These are phyloP conservation scores for Penicillium lagena DNA, from an alignment of 495 filamentous ascomycete species.

Conservation along the genomic window DNA sequence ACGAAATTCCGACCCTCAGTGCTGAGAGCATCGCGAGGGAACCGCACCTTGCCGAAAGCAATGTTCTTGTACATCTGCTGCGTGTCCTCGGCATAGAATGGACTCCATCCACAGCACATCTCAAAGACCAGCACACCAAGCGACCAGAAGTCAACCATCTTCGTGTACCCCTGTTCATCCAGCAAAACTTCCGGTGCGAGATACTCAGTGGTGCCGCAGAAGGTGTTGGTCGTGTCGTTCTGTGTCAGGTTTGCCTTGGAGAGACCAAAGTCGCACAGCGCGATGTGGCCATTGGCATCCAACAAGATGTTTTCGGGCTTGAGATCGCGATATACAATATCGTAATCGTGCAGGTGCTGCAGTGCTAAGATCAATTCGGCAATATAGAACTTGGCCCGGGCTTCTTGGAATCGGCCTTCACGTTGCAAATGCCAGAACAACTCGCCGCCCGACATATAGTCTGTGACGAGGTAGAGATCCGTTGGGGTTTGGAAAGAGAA, in stretches of 20 bases:
- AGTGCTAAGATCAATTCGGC: slow-evolving; percentile 94
- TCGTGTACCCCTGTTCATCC: slow-evolving; percentile 96
- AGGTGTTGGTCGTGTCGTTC: slow-evolving; percentile 96
- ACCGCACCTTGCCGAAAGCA: slow-evolving; percentile 95
- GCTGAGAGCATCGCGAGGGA: slow-evolving; percentile 89
- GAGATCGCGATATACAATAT: slow-evolving; percentile 93
- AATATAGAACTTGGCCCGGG: slow-evolving; percentile 96
- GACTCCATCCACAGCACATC: slow-evolving; percentile 99
- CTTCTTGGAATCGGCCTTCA: slow-evolving; percentile 92
- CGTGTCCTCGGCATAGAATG: slow-evolving; percentile 97
- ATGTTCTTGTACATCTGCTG: slow-evolving; percentile 99
- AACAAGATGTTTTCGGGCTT: slow-evolving; percentile 84
- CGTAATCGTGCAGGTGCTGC: slow-evolving; percentile 90
- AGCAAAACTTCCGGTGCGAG: slow-evolving; percentile 91
- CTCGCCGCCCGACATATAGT: slow-evolving; percentile 99
- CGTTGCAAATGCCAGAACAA: slow-evolving; percentile 98
- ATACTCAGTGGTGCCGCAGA: slow-evolving; percentile 98
- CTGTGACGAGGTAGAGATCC: slow-evolving; percentile 96
- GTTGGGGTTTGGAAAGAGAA: slow-evolving; percentile 98
- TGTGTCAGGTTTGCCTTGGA: slow-evolving; percentile 96
- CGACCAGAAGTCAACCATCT: slow-evolving; percentile 99
- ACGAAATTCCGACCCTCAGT: slow-evolving; percentile 95
- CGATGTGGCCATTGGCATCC: slow-evolving; percentile 80
- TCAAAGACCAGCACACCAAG: slow-evolving; percentile 96
- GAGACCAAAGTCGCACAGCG: slow-evolving; percentile 82